A percentile compares a stretch with the other conserved stretches of the same genome.
These are phyloP conservation scores for Camelina hispida DNA, from an alignment of 345 rosid genomes.

Conservation along the genomic window DNA sequence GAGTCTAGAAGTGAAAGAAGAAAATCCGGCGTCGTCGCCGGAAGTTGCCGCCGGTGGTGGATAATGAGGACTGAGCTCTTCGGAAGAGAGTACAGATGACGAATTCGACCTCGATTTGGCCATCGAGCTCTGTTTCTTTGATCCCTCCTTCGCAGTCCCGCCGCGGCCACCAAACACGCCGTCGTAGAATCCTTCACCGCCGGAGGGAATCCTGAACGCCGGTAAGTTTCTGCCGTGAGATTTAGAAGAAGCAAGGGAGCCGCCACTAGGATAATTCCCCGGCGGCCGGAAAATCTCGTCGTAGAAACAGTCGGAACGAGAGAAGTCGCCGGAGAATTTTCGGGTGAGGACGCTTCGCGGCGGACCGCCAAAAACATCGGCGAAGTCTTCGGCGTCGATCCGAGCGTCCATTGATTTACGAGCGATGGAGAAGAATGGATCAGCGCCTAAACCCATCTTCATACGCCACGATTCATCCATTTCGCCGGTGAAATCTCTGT, in stretches of 20 bases:
- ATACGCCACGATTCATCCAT: slow-evolving; percentile 93
- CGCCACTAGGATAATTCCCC: slow-evolving; percentile 39
- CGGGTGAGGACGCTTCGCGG: slow-evolving; percentile 69
- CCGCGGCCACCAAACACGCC: slow-evolving; percentile 63
- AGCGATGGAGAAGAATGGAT: slow-evolving; percentile 51
- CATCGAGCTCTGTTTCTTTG: slow-evolving; percentile 46
- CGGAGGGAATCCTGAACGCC: slow-evolving; percentile 70
- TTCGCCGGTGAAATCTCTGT: slow-evolving; percentile 26
- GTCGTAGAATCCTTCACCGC: slow-evolving; percentile 59
- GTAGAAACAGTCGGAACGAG: slow-evolving; percentile 58
- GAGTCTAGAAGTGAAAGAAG: slow-evolving; percentile 83
- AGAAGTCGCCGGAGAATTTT: slow-evolving; percentile 65
- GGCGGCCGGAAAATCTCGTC: slow-evolving; percentile 69
- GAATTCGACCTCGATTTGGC: slow-evolving; percentile 63
- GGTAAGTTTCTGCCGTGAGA: slow-evolving; percentile 63
- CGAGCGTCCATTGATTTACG: slow-evolving; percentile 55
- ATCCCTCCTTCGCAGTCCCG: slow-evolving; percentile 56
- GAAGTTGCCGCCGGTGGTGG: slow-evolving; percentile 43
- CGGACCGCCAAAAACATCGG: slow-evolving; percentile 95
- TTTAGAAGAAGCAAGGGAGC: slow-evolving; percentile 34
- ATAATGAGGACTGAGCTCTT: slow-evolving; percentile 77
- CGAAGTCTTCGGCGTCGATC: slow-evolving; percentile 63
- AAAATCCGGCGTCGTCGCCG: slow-evolving; percentile 69
- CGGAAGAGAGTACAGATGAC: slow-evolving; percentile 78
- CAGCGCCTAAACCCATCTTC: slow-evolving; percentile 63